A percentile compares a stretch with the other conserved stretches of the same genome.
Conservation (phyloP, 208 protist genomes). For the Crithidia sp. region DNA sequence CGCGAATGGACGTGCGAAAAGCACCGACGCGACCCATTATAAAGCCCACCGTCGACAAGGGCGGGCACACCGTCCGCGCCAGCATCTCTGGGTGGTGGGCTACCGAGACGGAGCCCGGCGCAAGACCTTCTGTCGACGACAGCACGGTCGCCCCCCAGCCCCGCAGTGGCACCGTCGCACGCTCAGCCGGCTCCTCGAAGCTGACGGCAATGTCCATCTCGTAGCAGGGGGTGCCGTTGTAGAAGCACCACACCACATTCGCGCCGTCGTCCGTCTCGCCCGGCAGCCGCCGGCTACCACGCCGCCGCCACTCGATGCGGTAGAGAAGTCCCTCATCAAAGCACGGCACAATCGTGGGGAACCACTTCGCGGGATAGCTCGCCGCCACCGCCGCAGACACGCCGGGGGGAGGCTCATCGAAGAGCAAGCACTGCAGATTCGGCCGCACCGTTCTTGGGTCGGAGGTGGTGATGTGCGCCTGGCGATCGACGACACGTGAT, state of each 20-base stretch:
- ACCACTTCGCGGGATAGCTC: slow-evolving; percentile 15
- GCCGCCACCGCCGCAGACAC: slow-evolving; percentile 1
- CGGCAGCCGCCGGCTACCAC: background rate
- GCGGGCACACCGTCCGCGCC: slow-evolving; percentile 15
- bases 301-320: slow-evolving; percentile 25
- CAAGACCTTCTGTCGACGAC: slow-evolving; percentile 15
- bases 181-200: slow-evolving; percentile 14
- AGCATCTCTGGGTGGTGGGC: background rate
- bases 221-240: slow-evolving; percentile 28
- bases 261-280: slow-evolving; percentile 5
- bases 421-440: background rate
- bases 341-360: slow-evolving; percentile 24
- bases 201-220: slow-evolving; percentile 28
- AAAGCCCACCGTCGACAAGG: slow-evolving; percentile 18
- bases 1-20: slow-evolving; percentile 24
- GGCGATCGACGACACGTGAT: background rate
- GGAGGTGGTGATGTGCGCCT: background rate
- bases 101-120: background rate
- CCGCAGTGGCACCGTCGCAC: slow-evolving; percentile 3
- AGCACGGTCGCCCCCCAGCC: slow-evolving; percentile 24
- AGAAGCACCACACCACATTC: slow-evolving; percentile 30
- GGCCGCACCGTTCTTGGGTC: background rate
- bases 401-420: background rate
- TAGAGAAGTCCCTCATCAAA: slow-evolving; percentile 33
- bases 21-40: slow-evolving; percentile 12